A percentile compares a stretch with the other conserved stretches of the same genome.
Evolutionary conservation across 495 filamentous ascomycete genomes (phyloP).

Genomic region (Penicillium paxilli): DNA sequence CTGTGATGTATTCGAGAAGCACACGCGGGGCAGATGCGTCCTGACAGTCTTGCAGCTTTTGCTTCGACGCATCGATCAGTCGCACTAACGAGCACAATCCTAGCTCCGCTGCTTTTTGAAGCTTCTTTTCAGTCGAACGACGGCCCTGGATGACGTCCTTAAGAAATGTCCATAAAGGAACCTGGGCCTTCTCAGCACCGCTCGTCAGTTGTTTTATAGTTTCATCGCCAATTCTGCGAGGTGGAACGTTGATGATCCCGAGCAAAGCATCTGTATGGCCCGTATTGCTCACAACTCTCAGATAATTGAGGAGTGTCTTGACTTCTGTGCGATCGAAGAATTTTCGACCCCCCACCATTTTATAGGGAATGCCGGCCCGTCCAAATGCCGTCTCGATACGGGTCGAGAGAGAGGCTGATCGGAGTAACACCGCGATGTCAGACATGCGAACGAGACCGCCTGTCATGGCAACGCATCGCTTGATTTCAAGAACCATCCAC

Average conservation of each 20-base stretch:
- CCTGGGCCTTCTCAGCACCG: constrained; percentile 64
- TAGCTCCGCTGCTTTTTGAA: constrained; percentile 68
- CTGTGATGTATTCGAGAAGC: constrained; percentile 73
- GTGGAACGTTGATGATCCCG: constrained; percentile 83
- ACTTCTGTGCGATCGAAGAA: constrained; percentile 95
- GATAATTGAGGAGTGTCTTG: constrained; percentile 85
- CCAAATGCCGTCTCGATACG: constrained; percentile 83
- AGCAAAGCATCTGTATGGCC: constrained; percentile 85
- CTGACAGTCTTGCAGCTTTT: constrained; percentile 54
- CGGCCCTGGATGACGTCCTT: constrained; percentile 70
- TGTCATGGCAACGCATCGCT: constrained; percentile 67
- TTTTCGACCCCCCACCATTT: constrained; percentile 87
- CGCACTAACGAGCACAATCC: constrained; percentile 60
- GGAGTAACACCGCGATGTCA: constrained; percentile 84
- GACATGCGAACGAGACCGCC: constrained; percentile 69
- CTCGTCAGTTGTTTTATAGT: constrained; percentile 76
- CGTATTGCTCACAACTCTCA: constrained; percentile 82
- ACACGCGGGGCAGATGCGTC: constrained; percentile 59
- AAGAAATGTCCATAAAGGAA: constrained; percentile 73
- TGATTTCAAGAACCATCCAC: constrained; percentile 89
- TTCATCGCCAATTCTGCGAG: constrained; percentile 77
- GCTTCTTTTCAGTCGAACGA: constrained; percentile 61
- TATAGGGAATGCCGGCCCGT: constrained; percentile 84
- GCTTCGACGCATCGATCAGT: constrained; percentile 60
- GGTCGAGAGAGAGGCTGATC: constrained; percentile 80